Percentiles rank a stretch among this genome's conserved stretches.
Conservation (phyloP, 1,284 basidiomycete species). For the Ceratobasidium sp. region DNA sequence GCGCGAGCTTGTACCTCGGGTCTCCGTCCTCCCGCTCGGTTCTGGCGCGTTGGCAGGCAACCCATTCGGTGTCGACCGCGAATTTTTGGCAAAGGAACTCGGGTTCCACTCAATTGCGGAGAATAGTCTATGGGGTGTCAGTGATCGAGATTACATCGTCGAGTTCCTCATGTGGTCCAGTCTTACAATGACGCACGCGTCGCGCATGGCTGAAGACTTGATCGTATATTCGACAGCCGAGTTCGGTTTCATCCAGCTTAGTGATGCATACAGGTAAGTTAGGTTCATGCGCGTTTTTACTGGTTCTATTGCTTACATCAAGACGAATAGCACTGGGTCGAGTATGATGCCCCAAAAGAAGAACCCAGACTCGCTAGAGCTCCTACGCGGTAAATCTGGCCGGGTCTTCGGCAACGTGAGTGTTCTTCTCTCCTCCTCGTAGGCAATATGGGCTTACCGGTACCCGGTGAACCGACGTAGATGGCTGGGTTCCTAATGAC, state of each 20-base stretch:
- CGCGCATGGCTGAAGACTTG: conserved; percentile 94
- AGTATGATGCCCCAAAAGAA: conserved; percentile 99
- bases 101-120: conserved; percentile 88
- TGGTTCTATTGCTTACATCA: conserved; percentile 11
- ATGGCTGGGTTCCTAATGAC: conserved; percentile 99
- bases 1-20: conserved; percentile 84
- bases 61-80: conserved; percentile 91
- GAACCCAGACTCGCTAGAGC: conserved; percentile 96
- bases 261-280: conserved; percentile 92
- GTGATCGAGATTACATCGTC: conserved; percentile 96
- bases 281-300: background rate
- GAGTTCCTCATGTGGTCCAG: conserved; percentile 98
- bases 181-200: conserved; percentile 92
- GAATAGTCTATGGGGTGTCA: conserved; percentile 95
- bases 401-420: conserved; percentile 92
- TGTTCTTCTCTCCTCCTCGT: conserved; percentile 20
- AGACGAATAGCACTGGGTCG: conserved; percentile 83
- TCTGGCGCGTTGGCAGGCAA: conserved; percentile 97
- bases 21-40: conserved; percentile 94
- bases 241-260: conserved; percentile 94
- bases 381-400: conserved; percentile 95
- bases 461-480: conserved; percentile 60
- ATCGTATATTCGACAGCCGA: conserved; percentile 97
- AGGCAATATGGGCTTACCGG: background rate
- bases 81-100: conserved; percentile 87